Conservation (phyloP, 495 filamentous ascomycete genomes). For the Entonaema liquescens region DNA sequence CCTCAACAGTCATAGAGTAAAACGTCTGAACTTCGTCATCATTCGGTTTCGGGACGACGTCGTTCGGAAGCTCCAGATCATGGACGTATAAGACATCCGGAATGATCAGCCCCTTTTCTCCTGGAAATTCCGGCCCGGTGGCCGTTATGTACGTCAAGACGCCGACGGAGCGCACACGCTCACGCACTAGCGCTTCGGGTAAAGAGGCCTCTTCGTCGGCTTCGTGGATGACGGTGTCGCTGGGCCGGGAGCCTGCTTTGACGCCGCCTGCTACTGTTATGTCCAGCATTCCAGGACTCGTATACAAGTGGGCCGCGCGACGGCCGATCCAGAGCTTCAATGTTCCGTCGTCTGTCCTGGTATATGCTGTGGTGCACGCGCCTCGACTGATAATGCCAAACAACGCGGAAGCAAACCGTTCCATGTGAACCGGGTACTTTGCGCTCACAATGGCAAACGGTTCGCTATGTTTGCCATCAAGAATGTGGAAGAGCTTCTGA, state of each 20-base stretch:
- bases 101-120: conserved; percentile 33
- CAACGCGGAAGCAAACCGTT: conserved; percentile 57
- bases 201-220: conserved; percentile 64
- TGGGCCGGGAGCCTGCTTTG: conserved; percentile 50
- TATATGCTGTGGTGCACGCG: conserved; percentile 62
- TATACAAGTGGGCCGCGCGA: conserved; percentile 55
- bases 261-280: conserved; percentile 65
- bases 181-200: conserved; percentile 42
- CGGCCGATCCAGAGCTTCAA: conserved; percentile 63
- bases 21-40: conserved; percentile 65
- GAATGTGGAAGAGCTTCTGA: conserved; percentile 48
- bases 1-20: conserved; percentile 55
- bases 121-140: conserved; percentile 39
- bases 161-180: conserved; percentile 46
- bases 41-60: conserved; percentile 52
- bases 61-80: conserved; percentile 31
- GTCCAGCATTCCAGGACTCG: conserved; percentile 64
- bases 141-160: conserved; percentile 53
- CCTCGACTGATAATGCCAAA: conserved; percentile 62
- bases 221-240: conserved; percentile 62
- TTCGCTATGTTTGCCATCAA: conserved; percentile 56
- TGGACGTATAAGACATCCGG: conserved; percentile 49
- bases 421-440: conserved; percentile 51
- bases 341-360: conserved; percentile 25
- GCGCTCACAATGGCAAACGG: conserved; percentile 57